Evolutionary conservation across 208 protist species (phyloP), one percentile per base, ranked within the genome.

Genomic region (Leishmania lainsoni): DNA sequence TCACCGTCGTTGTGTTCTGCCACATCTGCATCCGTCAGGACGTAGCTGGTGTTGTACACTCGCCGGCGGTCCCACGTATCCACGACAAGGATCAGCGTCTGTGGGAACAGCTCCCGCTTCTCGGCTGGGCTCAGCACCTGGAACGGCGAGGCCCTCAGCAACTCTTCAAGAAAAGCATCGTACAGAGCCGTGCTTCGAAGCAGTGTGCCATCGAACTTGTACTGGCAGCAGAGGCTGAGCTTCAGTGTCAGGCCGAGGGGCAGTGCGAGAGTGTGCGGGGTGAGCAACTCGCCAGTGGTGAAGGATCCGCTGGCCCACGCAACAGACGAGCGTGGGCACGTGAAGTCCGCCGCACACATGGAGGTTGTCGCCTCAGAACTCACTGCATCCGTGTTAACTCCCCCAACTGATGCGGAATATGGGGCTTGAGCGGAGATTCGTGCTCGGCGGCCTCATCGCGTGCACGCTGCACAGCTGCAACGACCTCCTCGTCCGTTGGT

Each of bases 291-390:
- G 2, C 65, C 35, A 4, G 77, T 65, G 45, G 92, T 94, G 66
- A 97, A 94, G 59, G 88, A 89, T 20, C 95, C 93, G 54, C 91
- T 95, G 26, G 93, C 95, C 91, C 93, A 96, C 83, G 85, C 95
- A 86, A 96, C 91, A 42, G 95, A 87, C 17, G 89, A 87, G 42
- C 82, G 86, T 16, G 95, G 95, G 75, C 95, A 98, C n/a, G 93
- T 93, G 16, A 80, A 78, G 22, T 80, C 76, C 39, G 78, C 72
- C 0, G 85, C 86, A 78, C 93, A 96, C 81, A 73, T 76, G 14
- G 85, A 84, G 45, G 76, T 65, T 17, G 61, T 81, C 39, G 61
- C 42, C 5, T 75, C 68, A 14, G 35, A 32, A 2, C 59, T 54
- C 26, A 61, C 65, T 26, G 54, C 75, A n/a, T 63, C 32, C 0